Conservation (phyloP, 495 filamentous ascomycete species). For the Xylaria longipes region DNA sequence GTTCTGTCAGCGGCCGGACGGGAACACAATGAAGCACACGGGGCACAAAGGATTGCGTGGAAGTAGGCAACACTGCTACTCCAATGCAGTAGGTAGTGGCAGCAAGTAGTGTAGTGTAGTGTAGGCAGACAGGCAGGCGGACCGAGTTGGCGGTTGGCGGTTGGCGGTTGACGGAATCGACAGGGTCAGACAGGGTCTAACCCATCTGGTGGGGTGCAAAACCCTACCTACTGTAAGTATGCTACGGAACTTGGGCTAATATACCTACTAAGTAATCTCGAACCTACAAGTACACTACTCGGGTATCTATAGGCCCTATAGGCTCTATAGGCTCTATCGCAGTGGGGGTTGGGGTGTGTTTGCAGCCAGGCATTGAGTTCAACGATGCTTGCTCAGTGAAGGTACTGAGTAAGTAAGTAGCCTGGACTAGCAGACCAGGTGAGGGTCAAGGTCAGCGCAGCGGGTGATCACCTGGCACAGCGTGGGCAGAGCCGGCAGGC, state of each 20-base stretch:
- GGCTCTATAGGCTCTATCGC: constrained; percentile 20
- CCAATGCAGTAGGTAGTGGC: not conserved
- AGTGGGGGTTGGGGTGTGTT: not conserved
- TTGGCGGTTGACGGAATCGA: not conserved
- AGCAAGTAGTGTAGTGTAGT: not conserved
- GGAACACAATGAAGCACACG: constrained; percentile 3
- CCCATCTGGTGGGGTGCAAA: constrained; percentile 6
- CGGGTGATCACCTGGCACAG: not conserved
- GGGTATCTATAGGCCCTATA: too few species aligned
- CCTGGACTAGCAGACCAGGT: not conserved
- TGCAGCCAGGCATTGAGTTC: not conserved
- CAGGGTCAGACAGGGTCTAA: constrained; percentile 18
- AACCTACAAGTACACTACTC: too few species aligned
- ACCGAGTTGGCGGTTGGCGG: not conserved
- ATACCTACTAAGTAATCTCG: too few species aligned
- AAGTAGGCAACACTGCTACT: not conserved
- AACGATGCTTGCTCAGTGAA: not conserved
- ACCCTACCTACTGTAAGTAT: too few species aligned
- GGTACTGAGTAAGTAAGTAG: not conserved
- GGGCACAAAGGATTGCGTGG: constrained; percentile 7
- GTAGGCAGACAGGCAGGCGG: constrained; percentile 17
- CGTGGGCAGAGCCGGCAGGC: not conserved
- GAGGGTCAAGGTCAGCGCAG: not conserved
- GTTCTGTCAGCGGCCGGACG: not conserved
- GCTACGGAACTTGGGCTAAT: constrained; percentile 13